Percentiles rank a stretch among this genome's conserved stretches.
These are phyloP conservation scores for Bolboschoenus planiculmis DNA, from an alignment of 176 grass and related monocot species.

Conservation along the genomic window DNA sequence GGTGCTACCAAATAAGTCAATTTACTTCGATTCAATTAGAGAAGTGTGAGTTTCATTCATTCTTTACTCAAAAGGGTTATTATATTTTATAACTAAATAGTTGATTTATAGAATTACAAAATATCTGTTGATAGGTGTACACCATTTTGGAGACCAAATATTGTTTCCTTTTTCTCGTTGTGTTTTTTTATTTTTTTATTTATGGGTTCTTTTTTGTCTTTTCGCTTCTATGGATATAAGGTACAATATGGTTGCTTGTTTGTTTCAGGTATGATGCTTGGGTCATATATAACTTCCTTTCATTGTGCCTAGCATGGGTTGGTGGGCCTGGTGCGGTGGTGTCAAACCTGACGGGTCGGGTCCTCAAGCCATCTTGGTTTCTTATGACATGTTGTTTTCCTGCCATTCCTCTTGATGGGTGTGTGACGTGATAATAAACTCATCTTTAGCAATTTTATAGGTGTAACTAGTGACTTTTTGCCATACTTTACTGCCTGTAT, in stretches of 20 bases:
- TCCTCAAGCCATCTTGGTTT: conserved; percentile 74
- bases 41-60: conserved; percentile 69
- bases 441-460: background rate
- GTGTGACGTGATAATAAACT: conserved; percentile 7
- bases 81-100: background rate
- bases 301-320: conserved; percentile 88
- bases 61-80: background rate
- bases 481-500: background rate
- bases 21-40: conserved; percentile 90
- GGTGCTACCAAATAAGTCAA: conserved; percentile 49
- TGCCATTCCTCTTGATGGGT: conserved; percentile 96
- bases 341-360: conserved; percentile 68
- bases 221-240: background rate
- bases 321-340: conserved; percentile 83
- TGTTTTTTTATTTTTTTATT: no score
- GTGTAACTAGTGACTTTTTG: background rate
- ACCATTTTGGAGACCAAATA: background rate
- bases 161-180: background rate
- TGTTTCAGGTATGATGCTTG: conserved; percentile 86
- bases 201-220: no score
- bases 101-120: no score
- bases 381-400: conserved; percentile 99
- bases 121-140: background rate
- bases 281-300: conserved; percentile 94
- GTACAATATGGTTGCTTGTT: conserved; percentile 11